phyloP scores from a whole-genome alignment of 31 red algal genomes.

The Porphyra umbilicalis region DNA sequence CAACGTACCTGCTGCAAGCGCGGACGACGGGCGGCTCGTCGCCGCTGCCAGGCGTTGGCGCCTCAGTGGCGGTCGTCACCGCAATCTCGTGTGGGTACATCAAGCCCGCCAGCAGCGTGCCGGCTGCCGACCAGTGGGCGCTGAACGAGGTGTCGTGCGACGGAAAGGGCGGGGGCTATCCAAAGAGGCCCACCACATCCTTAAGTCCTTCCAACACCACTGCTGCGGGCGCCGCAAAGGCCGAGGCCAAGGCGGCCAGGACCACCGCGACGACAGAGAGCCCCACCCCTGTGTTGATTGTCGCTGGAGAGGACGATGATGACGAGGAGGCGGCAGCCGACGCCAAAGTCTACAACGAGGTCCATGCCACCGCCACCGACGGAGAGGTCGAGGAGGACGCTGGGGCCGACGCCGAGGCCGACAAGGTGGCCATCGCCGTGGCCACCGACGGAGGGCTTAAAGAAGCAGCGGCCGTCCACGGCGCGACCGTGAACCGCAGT shows the following conservation, averaged over 20 bases:
- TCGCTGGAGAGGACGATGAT: not conserved
- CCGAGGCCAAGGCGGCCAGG: not conserved
- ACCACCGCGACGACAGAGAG: not conserved
- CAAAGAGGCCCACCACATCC: not conserved
- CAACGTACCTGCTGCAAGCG: not conserved
- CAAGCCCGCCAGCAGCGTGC: not conserved
- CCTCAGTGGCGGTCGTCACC: not conserved
- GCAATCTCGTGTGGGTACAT: not conserved
- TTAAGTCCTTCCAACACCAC: not conserved
- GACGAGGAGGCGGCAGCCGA: not conserved
- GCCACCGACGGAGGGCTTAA: too few relatives aligned
- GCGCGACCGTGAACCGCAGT: too few relatives aligned
- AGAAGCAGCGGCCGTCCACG: too few relatives aligned
- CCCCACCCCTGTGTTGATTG: too few relatives aligned
- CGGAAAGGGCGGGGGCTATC: too few relatives aligned
- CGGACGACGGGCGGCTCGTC: not conserved
- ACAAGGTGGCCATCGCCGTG: too few relatives aligned
- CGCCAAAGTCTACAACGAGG: not conserved
- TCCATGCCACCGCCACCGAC: not conserved
- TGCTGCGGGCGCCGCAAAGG: not conserved
- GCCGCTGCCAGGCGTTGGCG: not conserved
- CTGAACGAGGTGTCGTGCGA: not conserved
- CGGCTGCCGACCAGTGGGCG: not conserved
- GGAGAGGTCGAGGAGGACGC: not conserved
- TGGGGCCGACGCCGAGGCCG: not conserved